Evolutionary conservation across 2,329 filamentous ascomycete species (phyloP), one percentile per base, ranked within the genome.

Genomic region (Xylaria sp.): DNA sequence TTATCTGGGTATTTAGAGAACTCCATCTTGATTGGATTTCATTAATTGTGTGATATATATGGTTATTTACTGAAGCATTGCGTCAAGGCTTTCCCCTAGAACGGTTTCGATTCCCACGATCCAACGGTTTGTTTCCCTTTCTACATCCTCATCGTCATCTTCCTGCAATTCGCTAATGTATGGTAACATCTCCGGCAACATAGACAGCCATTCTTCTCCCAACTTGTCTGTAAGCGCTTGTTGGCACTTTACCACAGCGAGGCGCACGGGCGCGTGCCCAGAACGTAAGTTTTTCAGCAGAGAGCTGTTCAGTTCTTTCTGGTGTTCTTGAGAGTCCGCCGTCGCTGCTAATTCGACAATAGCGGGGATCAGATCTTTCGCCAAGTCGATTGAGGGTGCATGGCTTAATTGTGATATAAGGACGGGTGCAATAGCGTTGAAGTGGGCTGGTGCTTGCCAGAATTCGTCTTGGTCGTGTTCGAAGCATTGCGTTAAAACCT

Each of bases 141-240:
- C 96, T 27, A 99, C 95, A 31, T 86, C 85, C 81, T 98, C 96
- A 76, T 98, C 94, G 72, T 98, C 96, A 77, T 99, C 96, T 77
- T 99, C 96, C 81, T 97, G 91, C 75, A 97, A 79, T 82, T 99
- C 96, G 75, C 93, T 96, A 73, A 99, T 97, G 71, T 95, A 93
- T 22, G 96, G 95, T 77, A 99, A 81, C 91, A 97, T 98, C 85
- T 99, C 96, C 0, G 95, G 93, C 76, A 98, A 79, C 82, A 96
- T 87, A 1, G 90, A 87, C 66, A 99, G 81, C 96, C 96, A 99
- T 77, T 99, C 96, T 78, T 98, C 94, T 66, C 94, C 94, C 29
- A 98, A 81, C 54, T 88, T 85, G 72, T 92, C 89, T 13, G 94
- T 96, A 69, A 98, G 83, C 15, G 86, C 87, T 76, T 94, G 91